Evolutionary conservation across 2,329 filamentous ascomycete genomes (phyloP).

Genomic region (Kalaharituber pfeilii): DNA sequence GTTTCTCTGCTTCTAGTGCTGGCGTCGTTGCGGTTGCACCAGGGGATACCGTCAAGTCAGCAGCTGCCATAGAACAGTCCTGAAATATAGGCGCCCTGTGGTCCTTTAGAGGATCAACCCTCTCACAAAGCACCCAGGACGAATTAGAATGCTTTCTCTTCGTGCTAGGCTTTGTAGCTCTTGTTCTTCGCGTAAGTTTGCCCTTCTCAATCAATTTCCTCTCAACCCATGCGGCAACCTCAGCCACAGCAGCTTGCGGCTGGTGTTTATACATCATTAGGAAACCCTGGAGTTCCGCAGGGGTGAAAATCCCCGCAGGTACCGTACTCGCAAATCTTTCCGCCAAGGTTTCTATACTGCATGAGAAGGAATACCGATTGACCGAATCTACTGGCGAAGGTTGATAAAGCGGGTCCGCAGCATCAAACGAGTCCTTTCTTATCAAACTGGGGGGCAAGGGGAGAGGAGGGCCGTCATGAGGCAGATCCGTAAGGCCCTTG

Average conservation of each 20-base stretch:
- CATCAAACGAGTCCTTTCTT: not conserved
- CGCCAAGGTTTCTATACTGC: slow-evolving; percentile 32
- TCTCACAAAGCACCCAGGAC: too few relatives aligned
- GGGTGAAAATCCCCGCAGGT: slow-evolving; percentile 32
- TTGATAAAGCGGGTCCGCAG: not conserved
- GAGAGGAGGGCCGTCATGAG: not conserved
- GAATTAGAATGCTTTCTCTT: too few relatives aligned
- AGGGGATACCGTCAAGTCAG: too few relatives aligned
- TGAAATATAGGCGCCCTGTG: too few relatives aligned
- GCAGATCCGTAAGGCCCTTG: not conserved
- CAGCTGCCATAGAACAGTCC: too few relatives aligned
- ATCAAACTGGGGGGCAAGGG: not conserved
- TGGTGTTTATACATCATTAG: slow-evolving; percentile 31
- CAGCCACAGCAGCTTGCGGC: slow-evolving; percentile 26
- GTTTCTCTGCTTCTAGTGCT: too few relatives aligned
- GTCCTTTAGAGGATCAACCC: too few relatives aligned
- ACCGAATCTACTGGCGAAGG: not conserved
- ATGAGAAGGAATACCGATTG: not conserved
- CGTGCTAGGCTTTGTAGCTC: too few relatives aligned
- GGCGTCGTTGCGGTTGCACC: too few relatives aligned
- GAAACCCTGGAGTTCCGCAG: slow-evolving; percentile 36
- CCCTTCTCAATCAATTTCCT: slow-evolving; percentile 13
- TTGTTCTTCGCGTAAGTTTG: too few relatives aligned
- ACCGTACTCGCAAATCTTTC: slow-evolving; percentile 38
- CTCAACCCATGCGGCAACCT: slow-evolving; percentile 28